These are phyloP conservation scores for Penicillium angulare DNA, from an alignment of 495 filamentous ascomycete genomes.

Conservation along the genomic window DNA sequence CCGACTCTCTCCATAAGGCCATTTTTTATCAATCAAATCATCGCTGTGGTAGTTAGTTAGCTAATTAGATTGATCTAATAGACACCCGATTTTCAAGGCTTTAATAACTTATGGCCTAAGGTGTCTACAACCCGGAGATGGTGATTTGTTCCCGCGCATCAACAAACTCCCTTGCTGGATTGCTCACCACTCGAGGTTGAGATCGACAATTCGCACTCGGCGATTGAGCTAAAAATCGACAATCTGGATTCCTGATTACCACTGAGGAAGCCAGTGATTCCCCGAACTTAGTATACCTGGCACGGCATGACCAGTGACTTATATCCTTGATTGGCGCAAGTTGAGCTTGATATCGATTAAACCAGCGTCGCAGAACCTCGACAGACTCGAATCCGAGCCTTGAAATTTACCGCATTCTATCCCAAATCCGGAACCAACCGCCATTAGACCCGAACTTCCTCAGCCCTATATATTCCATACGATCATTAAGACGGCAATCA, in stretches of 20 bases:
- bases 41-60: too few species aligned
- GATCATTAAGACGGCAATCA: too few species aligned
- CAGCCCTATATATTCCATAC: neutral
- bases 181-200: neutral
- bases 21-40: too few species aligned
- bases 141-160: conserved; percentile 18
- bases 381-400: neutral
- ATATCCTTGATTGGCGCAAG: neutral
- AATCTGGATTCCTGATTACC: too few species aligned
- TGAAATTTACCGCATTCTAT: neutral
- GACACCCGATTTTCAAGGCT: too few species aligned
- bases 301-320: conserved; percentile 5
- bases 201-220: neutral
- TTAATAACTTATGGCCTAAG: too few species aligned
- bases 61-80: too few species aligned
- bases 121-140: conserved; percentile 18
- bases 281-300: conserved; percentile 1
- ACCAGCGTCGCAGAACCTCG: neutral
- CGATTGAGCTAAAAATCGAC: neutral
- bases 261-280: neutral
- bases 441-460: neutral
- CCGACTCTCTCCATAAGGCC: too few species aligned
- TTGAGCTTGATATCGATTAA: neutral
- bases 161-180: conserved; percentile 5
- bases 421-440: neutral